Conservation (phyloP, 768 basidiomycete species). For the Lactifluus piperatus region DNA sequence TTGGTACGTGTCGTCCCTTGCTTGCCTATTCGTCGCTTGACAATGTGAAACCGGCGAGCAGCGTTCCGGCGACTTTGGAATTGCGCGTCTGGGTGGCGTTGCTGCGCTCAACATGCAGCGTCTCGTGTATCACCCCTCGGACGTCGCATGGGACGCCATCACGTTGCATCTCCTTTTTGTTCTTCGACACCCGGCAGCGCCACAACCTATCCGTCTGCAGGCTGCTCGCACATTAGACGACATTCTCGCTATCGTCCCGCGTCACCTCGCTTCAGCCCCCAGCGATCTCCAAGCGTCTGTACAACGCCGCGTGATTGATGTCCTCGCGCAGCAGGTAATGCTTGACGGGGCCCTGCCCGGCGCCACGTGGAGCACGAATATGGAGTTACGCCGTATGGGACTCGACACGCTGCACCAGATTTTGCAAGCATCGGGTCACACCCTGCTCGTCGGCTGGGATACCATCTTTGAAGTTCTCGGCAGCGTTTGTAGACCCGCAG, state of each 20-base stretch:
- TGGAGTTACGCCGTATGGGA: slow-evolving; percentile 83
- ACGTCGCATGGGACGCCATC: slow-evolving; percentile 77
- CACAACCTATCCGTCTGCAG: slow-evolving; percentile 74
- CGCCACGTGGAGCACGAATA: slow-evolving; percentile 36
- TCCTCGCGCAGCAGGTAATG: slow-evolving; percentile 73
- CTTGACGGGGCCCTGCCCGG: slow-evolving; percentile 21
- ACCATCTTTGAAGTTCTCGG: slow-evolving; percentile 87
- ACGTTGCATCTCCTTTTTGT: slow-evolving; percentile 75
- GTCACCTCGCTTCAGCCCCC: slow-evolving; percentile 46
- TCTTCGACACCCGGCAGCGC: slow-evolving; percentile 59
- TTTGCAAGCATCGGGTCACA: slow-evolving; percentile 85
- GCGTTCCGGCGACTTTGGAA: slow-evolving; percentile 93
- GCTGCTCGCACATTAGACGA: slow-evolving; percentile 84
- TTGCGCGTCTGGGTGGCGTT: slow-evolving; percentile 75
- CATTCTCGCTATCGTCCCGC: slow-evolving; percentile 68
- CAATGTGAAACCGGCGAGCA: slow-evolving; percentile 26
- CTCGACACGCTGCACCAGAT: slow-evolving; percentile 86
- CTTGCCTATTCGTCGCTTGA: not conserved
- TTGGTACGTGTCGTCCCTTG: slow-evolving; percentile 36
- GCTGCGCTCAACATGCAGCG: slow-evolving; percentile 79
- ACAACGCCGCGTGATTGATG: slow-evolving; percentile 79
- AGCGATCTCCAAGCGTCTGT: slow-evolving; percentile 59
- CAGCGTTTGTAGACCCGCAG: slow-evolving; percentile 68
- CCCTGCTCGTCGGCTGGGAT: slow-evolving; percentile 88
- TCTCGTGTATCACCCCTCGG: slow-evolving; percentile 72